Evolutionary conservation across 1,139 yeast genomes (phyloP), one percentile per base, ranked within the genome.

Genomic region (Suhomyces terraborum): DNA sequence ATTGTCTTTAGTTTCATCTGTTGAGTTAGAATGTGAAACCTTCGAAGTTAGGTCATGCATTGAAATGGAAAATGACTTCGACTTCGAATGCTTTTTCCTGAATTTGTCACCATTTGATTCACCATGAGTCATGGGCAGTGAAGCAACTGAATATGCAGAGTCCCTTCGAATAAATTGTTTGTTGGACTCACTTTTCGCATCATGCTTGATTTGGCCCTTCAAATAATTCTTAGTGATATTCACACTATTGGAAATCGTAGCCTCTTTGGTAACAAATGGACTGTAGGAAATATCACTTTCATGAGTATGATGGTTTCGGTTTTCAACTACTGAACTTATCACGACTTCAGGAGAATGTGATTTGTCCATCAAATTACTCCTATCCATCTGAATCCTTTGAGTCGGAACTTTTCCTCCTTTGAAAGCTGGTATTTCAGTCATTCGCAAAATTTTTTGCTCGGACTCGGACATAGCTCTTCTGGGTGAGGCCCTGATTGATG

Each of bases 401-500:
- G 32, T 17, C 17, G 14, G 8, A 4, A 24, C 13, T 8, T 30
- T 30, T 5, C 14, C 14, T 30, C 18, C 20, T 17, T 49, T 61
- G 42, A 48, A 63, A 8, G 54, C 52, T 8, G 71, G 72, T 10
- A 67, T 66, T 39, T 50, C 54, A 3, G 72, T 66, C 36, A 54
- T 51, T 26, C 53, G 56, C 36, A 64, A 52, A n/a, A 65, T 50
- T 41, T 51, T 55, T 34, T 55, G 56, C 46, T 64, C 69, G n/a
- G 60, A 56, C 1, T 66, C 58, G 4, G 69, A 60, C 40, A 60
- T 48, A 3, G 61, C 60, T 28, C 69, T 48, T 36, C 66, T 49
- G 7, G 67, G 59, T 4, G 59, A 45, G 12, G 38, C 33, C 34
- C 39, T 44, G n/a, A 35, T 39, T 2, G 51, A 40, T 4, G 50